These are phyloP conservation scores for Biscogniauxia mediterranea DNA, from an alignment of 2,329 filamentous ascomycete genomes.

Conservation along the genomic window DNA sequence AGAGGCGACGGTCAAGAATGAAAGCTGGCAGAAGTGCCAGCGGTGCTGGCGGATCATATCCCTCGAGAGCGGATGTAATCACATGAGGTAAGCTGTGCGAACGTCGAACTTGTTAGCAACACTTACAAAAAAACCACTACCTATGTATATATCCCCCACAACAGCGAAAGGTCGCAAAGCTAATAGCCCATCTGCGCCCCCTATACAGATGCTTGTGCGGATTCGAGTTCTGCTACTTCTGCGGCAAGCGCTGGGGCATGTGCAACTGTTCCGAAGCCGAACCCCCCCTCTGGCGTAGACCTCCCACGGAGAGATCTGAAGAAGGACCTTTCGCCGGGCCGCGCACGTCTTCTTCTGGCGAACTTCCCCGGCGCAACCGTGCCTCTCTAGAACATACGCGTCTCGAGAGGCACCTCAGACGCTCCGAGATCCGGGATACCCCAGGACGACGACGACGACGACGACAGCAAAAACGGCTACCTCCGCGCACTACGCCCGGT, in stretches of 20 bases:
- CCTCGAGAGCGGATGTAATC: constrained; percentile 4
- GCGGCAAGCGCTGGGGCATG: background rate
- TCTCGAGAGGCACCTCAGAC: no score
- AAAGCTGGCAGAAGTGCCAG: constrained; percentile 7
- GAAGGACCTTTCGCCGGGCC: background rate
- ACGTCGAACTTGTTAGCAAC: no score
- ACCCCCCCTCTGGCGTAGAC: no score
- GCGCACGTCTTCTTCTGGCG: background rate
- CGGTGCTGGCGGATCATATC: constrained; percentile 5
- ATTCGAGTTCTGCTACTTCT: background rate
- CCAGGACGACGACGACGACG: no score
- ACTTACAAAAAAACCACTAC: background rate
- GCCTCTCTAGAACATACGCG: no score
- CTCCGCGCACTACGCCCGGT: background rate
- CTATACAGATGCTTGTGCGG: background rate
- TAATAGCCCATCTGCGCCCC: background rate
- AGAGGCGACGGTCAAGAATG: background rate
- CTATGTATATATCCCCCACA: background rate
- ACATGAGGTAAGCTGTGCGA: constrained; percentile 9
- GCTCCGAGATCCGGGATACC: no score
- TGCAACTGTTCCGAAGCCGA: background rate
- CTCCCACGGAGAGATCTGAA: no score
- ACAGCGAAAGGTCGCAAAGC: background rate
- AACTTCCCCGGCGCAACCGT: no score
- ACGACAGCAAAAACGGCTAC: background rate